phyloP scores from a whole-genome alignment of 768 basidiomycete genomes.

The Suillus plorans region DNA sequence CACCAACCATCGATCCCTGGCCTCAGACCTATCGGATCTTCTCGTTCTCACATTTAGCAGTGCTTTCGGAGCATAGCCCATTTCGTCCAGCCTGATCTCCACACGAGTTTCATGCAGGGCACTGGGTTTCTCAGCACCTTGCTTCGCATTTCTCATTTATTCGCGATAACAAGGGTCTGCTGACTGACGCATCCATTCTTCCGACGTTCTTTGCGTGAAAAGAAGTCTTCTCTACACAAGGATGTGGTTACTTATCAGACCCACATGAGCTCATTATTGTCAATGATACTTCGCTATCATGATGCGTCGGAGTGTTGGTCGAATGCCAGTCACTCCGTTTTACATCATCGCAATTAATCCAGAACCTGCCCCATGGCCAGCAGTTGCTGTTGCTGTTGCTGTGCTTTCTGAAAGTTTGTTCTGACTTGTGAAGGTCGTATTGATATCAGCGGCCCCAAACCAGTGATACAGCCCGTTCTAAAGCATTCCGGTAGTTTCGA shows the following conservation, averaged over 20 bases:
- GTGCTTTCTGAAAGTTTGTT: background rate
- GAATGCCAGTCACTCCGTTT: background rate
- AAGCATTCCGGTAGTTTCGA: background rate
- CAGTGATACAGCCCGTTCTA: background rate
- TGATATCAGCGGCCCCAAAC: background rate
- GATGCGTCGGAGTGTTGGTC: background rate
- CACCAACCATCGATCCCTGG: background rate
- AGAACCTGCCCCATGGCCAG: background rate
- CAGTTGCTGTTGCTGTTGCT: background rate
- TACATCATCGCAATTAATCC: background rate
- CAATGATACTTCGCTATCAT: background rate
- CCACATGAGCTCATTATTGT: background rate
- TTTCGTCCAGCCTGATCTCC: background rate
- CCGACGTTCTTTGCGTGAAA: background rate
- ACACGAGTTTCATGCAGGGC: background rate
- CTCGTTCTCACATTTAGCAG: background rate
- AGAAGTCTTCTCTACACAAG: background rate
- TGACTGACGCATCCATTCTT: background rate
- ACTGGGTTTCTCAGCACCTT: background rate
- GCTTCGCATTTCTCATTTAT: background rate
- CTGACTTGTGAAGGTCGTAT: background rate
- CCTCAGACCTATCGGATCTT: background rate
- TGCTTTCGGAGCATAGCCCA: conserved; percentile 2
- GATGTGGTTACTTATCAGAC: background rate
- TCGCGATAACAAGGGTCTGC: background rate